These are phyloP conservation scores for Musa beccarii DNA, from an alignment of 176 grass and related monocot genomes.

Conservation along the genomic window DNA sequence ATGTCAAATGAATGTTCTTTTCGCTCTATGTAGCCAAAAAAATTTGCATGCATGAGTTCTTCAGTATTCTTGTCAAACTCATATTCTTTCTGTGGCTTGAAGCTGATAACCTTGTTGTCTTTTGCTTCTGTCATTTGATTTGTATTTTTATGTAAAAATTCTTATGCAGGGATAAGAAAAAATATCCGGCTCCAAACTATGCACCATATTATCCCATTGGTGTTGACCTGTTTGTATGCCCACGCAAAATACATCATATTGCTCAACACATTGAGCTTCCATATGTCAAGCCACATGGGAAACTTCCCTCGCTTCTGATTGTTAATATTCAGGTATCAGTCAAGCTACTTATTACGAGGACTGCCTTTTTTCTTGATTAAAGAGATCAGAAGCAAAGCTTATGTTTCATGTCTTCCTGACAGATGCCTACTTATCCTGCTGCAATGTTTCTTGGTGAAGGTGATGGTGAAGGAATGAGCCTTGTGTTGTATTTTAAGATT, in stretches of 20 bases:
- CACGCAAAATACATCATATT: constrained; percentile 81
- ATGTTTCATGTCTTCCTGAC: constrained; percentile 20
- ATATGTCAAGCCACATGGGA: constrained; percentile 54
- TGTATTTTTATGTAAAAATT: constrained; percentile 13
- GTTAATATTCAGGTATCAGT: constrained; percentile 82
- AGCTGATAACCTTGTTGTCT: too few species aligned
- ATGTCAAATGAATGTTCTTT: not conserved
- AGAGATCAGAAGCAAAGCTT: not conserved
- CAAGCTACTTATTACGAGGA: not conserved
- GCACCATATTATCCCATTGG: constrained; percentile 92
- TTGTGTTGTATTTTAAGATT: constrained; percentile 84
- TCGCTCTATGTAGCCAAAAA: too few species aligned
- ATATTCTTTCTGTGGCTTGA: not conserved
- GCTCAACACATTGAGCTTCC: constrained; percentile 89
- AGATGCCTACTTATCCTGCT: constrained; percentile 94
- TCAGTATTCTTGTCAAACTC: not conserved
- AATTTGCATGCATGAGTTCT: too few species aligned
- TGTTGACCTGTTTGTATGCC: constrained; percentile 74
- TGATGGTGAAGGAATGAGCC: constrained; percentile 84
- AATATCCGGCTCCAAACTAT: constrained; percentile 73
- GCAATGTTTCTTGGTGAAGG: constrained; percentile 90
- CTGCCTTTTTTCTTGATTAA: too few species aligned
- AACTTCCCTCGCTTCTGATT: constrained; percentile 70
- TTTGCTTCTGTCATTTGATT: not conserved
- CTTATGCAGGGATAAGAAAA: constrained; percentile 81